Evolutionary conservation across 2,329 filamentous ascomycete genomes (phyloP), one percentile per base, ranked within the genome.

Genomic region (Colletotrichum lini): DNA sequence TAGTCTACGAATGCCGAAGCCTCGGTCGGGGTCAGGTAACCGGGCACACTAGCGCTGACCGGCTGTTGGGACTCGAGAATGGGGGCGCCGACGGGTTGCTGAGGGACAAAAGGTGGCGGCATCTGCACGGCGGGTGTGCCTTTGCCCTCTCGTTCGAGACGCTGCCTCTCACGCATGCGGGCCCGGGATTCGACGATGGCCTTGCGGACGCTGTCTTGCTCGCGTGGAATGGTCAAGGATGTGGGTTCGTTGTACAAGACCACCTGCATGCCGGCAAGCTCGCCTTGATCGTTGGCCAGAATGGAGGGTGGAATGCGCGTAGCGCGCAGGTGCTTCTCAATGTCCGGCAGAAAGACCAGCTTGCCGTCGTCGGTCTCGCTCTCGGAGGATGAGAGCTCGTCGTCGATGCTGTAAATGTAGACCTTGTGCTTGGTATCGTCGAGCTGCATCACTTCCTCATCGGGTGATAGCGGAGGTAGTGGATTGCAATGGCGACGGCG

Each of bases 391-490:
- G 92, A 92, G 42, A 98, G 88, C 82, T 98, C 96, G 76, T 93
- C 93, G 79, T 97, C 95, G 12, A 99, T 86, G 81, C 97, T 91
- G 84, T 95, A 92, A 76, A 99, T 95, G 86, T 96, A 98, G 72
- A 98, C 90, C 78, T 93, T 94, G 83, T 97, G 88, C 77, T 93
- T 93, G 42, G 93, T 92, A 82, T 98, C 92, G 82, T 98, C 95
- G 72, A 98, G 80, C 68, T 93, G 88, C 96, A 98, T 98, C 67
- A 81, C 78, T 75, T 94, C 92, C 73, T 89, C 84, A 23, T 79
- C 78, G 58, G 74, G 63, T 18, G 62, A 38, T 13, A 53, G 52
- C 35, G 7, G 30, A 35, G 62, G 44, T 9, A 49, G 54, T 10
- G 61, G 52, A 53, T 54, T 58, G 61, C 49, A 63, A 72, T 74